phyloP scores from a whole-genome alignment of 257 asterid species.

The Dorcoceras hygrometricum region DNA sequence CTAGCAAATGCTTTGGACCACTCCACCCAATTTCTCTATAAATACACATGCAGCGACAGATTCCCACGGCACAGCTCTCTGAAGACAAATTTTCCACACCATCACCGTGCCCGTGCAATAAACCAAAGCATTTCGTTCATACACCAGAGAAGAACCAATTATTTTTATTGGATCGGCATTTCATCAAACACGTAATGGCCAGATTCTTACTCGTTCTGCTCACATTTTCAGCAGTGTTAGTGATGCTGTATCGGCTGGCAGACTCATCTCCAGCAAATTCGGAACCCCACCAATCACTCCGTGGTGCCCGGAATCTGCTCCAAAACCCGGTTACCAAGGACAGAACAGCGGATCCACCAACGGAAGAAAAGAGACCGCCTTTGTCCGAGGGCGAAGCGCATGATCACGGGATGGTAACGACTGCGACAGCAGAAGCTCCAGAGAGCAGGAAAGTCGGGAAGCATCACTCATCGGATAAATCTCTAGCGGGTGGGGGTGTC shows the following conservation, averaged over 20 bases:
- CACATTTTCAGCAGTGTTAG: constrained; percentile 23
- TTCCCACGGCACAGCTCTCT: neutral
- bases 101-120: too few relatives aligned
- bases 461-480: constrained; percentile 52
- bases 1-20: neutral
- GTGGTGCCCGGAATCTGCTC: constrained; percentile 24
- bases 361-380: constrained; percentile 18
- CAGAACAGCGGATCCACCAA: constrained; percentile 48
- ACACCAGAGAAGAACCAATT: neutral
- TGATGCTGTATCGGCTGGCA: constrained; percentile 19
- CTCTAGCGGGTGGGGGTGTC: constrained; percentile 68
- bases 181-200: neutral
- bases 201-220: constrained; percentile 24
- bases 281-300: neutral
- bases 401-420: constrained; percentile 17
- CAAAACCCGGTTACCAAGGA: constrained; percentile 19
- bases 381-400: constrained; percentile 18
- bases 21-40: neutral
- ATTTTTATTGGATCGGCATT: neutral
- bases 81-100: neutral
- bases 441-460: constrained; percentile 32
- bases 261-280: constrained; percentile 9
- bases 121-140: neutral
- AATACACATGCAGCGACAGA: neutral
- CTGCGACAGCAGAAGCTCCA: constrained; percentile 44